Base-by-base conservation (phyloP, 2,329 filamentous ascomycete genomes). In the Xylaria arbuscula region DNA sequence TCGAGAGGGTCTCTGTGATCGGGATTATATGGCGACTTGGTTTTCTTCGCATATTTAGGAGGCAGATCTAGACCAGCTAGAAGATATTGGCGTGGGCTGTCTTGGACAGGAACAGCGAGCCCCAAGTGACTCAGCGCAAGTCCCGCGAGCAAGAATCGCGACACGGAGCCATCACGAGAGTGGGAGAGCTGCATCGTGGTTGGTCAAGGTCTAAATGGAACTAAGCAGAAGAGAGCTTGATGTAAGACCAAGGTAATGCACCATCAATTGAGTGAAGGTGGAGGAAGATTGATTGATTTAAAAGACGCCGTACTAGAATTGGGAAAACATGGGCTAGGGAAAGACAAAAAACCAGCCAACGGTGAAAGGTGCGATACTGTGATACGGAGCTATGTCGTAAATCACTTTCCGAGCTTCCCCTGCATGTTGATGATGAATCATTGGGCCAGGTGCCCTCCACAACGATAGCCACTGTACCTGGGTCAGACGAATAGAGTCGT, bases 1-100 rank as follows among this genome's bases (percentile, higher is more conserved):
- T 92, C 90, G 69, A 88, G 85, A 0, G 88, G 88, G 72, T 92
- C 89, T 58, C 81, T 83, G 74, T 87, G 81, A 8, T 81, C 86
- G 0, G 88, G 89, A 11, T 83, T 88, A 74, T 90, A 92, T 0
- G 89, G 89, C 3, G 78, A 66, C 76, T 80, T 78, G 47, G 75
- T 70, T 65, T 77, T 78, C 74, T 79, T 81, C 62, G 76, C 77
- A 68, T 82, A 85, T 69, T 81, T 83, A 56, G 78, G 70, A 19
- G 82, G 82, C 13, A 88, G 78, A 4, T 80, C 78, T 58, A 85
- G 79, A 62, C 85, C 85, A 64, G 85, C 82, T 66, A 85, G 78
- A 17, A 88, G 83, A 13, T 86, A 84, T 76, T 87, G 85, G 67
- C 84, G 84, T 51, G 86, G 86, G 72, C 85, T 87, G 78, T 88